These are phyloP conservation scores for Vanrija pseudolonga DNA, from an alignment of 1,284 basidiomycete species.

Conservation along the genomic window DNA sequence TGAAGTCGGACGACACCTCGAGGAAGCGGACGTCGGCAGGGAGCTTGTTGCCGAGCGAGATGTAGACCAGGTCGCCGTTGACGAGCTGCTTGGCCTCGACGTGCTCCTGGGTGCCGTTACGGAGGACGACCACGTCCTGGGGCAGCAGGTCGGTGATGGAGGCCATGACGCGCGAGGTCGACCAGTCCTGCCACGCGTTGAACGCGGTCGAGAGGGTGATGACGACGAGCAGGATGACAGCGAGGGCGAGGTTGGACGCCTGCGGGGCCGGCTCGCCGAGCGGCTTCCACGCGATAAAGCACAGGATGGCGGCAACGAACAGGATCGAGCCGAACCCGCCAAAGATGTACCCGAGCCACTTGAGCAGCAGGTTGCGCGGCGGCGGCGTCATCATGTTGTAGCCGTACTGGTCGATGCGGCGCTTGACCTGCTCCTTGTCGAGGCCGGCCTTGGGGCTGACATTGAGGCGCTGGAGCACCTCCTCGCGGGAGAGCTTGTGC, in stretches of 20 bases:
- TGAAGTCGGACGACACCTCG: slow-evolving; percentile 54
- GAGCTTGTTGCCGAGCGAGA: slow-evolving; percentile 48
- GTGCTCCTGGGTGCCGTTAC: slow-evolving; percentile 42
- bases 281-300: slow-evolving; percentile 53
- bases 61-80: slow-evolving; percentile 45
- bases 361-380: slow-evolving; percentile 42
- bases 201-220: slow-evolving; percentile 52
- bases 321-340: slow-evolving; percentile 60
- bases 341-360: slow-evolving; percentile 52
- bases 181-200: slow-evolving; percentile 40
- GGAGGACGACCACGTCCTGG: slow-evolving; percentile 45
- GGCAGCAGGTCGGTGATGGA: slow-evolving; percentile 53
- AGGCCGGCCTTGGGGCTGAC: slow-evolving; percentile 55
- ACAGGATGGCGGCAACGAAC: slow-evolving; percentile 53
- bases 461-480: slow-evolving; percentile 55
- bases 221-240: slow-evolving; percentile 52
- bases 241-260: slow-evolving; percentile 53
- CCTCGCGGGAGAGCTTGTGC: slow-evolving; percentile 54
- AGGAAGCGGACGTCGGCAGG: slow-evolving; percentile 58
- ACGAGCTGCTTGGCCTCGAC: slow-evolving; percentile 46
- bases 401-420: slow-evolving; percentile 51
- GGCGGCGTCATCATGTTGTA: slow-evolving; percentile 50
- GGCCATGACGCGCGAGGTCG: slow-evolving; percentile 50
- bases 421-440: slow-evolving; percentile 54
- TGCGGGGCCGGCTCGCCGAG: slow-evolving; percentile 50